phyloP scores from a whole-genome alignment of 495 filamentous ascomycete species.

The Hypoxylon intermedium region DNA sequence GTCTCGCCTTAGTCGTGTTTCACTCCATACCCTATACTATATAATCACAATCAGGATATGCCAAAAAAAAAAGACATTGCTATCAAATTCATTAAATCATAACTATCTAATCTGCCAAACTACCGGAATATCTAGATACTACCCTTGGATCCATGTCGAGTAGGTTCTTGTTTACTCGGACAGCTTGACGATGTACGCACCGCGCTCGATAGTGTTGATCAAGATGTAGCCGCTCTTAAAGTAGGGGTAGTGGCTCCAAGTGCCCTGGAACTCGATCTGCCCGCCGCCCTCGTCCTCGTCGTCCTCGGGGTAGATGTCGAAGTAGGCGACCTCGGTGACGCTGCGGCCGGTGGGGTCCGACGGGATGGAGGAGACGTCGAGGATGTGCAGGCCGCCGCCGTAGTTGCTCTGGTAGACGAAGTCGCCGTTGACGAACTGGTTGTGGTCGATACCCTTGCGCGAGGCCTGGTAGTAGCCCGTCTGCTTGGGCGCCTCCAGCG shows the following conservation, averaged over 20 bases:
- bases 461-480: conserved; percentile 62
- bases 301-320: conserved; percentile 68
- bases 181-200: conserved; percentile 59
- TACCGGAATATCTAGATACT: background rate
- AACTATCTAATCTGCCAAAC: conserved; percentile 9
- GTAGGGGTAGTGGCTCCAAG: conserved; percentile 63
- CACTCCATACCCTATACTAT: conserved; percentile 3
- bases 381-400: conserved; percentile 62
- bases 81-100: conserved; percentile 18
- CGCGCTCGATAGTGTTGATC: conserved; percentile 67
- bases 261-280: conserved; percentile 62
- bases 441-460: conserved; percentile 64
- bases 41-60: conserved; percentile 3
- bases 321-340: conserved; percentile 62
- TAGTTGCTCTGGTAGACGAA: conserved; percentile 66
- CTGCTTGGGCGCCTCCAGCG: conserved; percentile 57
- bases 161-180: conserved; percentile 1
- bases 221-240: conserved; percentile 65
- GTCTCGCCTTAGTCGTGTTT: background rate
- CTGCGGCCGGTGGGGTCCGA: conserved; percentile 59
- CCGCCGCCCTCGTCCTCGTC: conserved; percentile 55
- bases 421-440: conserved; percentile 65
- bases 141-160: background rate
- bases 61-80: background rate
- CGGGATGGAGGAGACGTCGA: conserved; percentile 62